These are phyloP conservation scores for Bonia amplexicaulis DNA, from an alignment of 176 grass and related monocot genomes.

Conservation along the genomic window DNA sequence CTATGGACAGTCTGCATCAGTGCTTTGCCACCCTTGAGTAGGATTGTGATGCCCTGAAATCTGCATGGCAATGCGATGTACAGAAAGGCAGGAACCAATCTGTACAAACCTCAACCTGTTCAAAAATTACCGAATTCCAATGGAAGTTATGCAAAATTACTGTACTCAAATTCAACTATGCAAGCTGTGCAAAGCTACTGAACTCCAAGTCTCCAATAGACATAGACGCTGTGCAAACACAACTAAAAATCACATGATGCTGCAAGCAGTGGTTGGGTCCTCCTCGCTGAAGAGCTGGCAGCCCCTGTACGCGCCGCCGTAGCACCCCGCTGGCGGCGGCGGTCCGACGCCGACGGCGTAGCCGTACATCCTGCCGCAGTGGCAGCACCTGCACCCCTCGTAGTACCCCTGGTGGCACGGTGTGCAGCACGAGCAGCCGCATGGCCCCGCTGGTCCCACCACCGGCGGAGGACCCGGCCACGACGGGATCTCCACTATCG, in stretches of 20 bases:
- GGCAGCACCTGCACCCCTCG: conserved; percentile 31
- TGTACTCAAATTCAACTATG: not conserved
- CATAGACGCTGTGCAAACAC: not conserved
- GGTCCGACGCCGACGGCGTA: not conserved
- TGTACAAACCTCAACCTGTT: not conserved
- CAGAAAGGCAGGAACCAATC: not conserved
- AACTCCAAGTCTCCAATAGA: not conserved
- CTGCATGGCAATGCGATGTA: too few relatives aligned
- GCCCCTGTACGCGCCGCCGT: conserved; percentile 8
- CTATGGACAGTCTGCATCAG: not conserved
- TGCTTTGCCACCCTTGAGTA: not conserved
- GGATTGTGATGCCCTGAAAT: not conserved
- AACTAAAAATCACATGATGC: conserved; percentile 38
- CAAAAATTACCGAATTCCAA: not conserved
- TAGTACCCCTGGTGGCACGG: conserved; percentile 50
- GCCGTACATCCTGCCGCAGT: conserved; percentile 33
- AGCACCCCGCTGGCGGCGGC: not conserved
- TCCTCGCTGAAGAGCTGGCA: conserved; percentile 50
- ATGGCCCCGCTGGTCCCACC: not conserved
- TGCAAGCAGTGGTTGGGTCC: conserved; percentile 43
- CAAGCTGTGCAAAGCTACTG: not conserved
- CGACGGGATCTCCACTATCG: conserved; percentile 29
- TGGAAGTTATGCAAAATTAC: not conserved
- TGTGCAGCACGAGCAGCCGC: conserved; percentile 30
- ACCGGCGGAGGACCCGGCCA: conserved; percentile 8